Conservation (phyloP, 2,329 filamentous ascomycete species). For the Claviceps pusilla region DNA sequence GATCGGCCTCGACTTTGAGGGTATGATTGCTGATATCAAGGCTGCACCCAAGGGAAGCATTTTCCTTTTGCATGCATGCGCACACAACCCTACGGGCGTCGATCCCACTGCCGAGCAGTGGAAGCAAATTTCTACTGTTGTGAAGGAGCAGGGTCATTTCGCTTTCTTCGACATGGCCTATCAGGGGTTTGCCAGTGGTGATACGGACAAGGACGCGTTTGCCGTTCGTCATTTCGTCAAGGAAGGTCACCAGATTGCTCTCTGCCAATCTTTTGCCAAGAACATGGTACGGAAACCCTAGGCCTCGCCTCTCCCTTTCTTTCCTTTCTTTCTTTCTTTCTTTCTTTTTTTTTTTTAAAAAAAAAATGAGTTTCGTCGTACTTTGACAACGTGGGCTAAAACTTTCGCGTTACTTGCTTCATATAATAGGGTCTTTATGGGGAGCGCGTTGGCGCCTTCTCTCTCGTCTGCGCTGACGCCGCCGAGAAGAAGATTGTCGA, state of each 20-base stretch:
- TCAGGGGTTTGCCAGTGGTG: conserved; percentile 89
- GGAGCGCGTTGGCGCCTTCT: conserved; percentile 95
- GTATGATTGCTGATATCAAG: conserved; percentile 82
- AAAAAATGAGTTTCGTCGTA: no score
- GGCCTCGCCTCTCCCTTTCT: no score
- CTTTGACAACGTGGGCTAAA: background rate
- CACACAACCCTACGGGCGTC: conserved; percentile 94
- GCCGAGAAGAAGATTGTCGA: conserved; percentile 94
- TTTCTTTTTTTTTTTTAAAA: background rate
- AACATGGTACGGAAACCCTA: conserved; percentile 60
- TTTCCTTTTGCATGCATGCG: conserved; percentile 90
- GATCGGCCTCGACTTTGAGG: conserved; percentile 93
- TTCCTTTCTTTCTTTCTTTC: background rate
- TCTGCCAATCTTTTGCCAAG: conserved; percentile 94
- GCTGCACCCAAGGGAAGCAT: conserved; percentile 72
- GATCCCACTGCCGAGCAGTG: conserved; percentile 88
- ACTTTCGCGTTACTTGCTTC: background rate
- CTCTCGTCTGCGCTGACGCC: conserved; percentile 66
- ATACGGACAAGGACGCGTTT: conserved; percentile 86
- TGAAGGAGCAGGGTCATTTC: conserved; percentile 78
- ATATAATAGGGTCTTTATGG: conserved; percentile 70
- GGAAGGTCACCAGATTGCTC: conserved; percentile 74
- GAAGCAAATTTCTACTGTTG: conserved; percentile 72
- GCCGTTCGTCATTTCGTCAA: conserved; percentile 85
- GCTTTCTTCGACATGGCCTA: conserved; percentile 99